Evolutionary conservation across 768 basidiomycete species (phyloP).

Genomic region (Hygrocybe coccinea): DNA sequence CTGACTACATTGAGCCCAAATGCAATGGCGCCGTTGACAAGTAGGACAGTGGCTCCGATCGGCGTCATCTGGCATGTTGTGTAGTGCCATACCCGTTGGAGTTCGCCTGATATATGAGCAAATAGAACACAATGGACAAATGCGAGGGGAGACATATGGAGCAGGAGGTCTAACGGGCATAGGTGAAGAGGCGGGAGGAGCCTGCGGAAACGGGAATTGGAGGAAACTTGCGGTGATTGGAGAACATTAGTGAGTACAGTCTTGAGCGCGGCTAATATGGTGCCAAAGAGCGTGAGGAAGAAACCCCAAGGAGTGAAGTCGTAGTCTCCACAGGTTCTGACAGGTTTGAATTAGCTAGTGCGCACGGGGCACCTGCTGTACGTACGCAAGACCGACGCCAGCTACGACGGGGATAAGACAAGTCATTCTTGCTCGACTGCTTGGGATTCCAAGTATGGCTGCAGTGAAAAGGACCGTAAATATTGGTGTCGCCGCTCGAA

Average conservation of each 20-base stretch:
- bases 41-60: slow-evolving; percentile 48
- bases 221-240: slow-evolving; percentile 40
- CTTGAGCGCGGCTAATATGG: slow-evolving; percentile 87
- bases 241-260: slow-evolving; percentile 86
- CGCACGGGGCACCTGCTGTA: slow-evolving; percentile 14
- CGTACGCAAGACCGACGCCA: slow-evolving; percentile 89
- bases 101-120: slow-evolving; percentile 77
- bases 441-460: slow-evolving; percentile 57
- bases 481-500: slow-evolving; percentile 87
- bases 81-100: slow-evolving; percentile 47
- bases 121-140: slow-evolving; percentile 80
- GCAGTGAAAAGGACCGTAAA: slow-evolving; percentile 82
- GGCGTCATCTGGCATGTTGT: slow-evolving; percentile 37
- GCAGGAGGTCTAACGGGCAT: slow-evolving; percentile 71
- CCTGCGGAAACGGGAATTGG: slow-evolving; percentile 30
- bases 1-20: slow-evolving; percentile 91
- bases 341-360: slow-evolving; percentile 4
- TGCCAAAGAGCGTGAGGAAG: slow-evolving; percentile 83
- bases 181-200: slow-evolving; percentile 1
- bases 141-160: slow-evolving; percentile 67
- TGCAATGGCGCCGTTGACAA: slow-evolving; percentile 80
- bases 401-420: slow-evolving; percentile 80
- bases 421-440: slow-evolving; percentile 58
- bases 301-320: slow-evolving; percentile 84
- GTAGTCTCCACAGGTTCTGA: slow-evolving; percentile 92